Base-by-base conservation (phyloP, 306 rosid species). In the Glycine tomentella region DNA sequence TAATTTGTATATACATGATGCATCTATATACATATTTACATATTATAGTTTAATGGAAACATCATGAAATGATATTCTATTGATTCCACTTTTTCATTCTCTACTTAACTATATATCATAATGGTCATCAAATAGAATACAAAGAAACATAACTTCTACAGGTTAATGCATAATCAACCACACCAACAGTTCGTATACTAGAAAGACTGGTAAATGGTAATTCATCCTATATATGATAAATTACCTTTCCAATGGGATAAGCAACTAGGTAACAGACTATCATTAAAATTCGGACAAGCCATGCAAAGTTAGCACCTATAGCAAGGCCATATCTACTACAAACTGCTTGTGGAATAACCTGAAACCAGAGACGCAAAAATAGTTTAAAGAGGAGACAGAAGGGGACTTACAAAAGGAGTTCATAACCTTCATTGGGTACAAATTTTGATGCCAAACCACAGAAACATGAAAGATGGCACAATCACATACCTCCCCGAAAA, bases 241-340 rank as follows among this genome's bases (percentile, higher is more conserved):
- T 45, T 78, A 95, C 99, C 99, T 95, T 95, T 84, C 98, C 99
- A 12, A 95, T 77, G 25, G 99, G 99, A 86, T 87, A 95, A 44
- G 99, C 72, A 80, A 95, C 87, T n/a, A 98, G 99, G 69, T 89
- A 89, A 89, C 97, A 93, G 36, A 93, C 83, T 57, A 92, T 56
- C 99, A 95, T 95, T 80, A 95, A 85, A 80, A 92, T 1, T 14
- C 92, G 89, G 61, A 93, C 97, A 81, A 95, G 94, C 81, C 93
- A 85, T 44, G 85, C 89, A 7, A 95, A 87, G 89, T 90, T 92
- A 75, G 99, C 0, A 20, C 20, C 20, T 20, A 20, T 1, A 20
- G 1, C 0, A 20, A 20, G 20, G 20, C 1, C 20, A 20, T 20
- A 20, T 20, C 20, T 20, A 20, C 20, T 20, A 20, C 20, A 20